Evolutionary conservation across 2,329 filamentous ascomycete species (phyloP).

Genomic region (Biscogniauxia mediterranea): DNA sequence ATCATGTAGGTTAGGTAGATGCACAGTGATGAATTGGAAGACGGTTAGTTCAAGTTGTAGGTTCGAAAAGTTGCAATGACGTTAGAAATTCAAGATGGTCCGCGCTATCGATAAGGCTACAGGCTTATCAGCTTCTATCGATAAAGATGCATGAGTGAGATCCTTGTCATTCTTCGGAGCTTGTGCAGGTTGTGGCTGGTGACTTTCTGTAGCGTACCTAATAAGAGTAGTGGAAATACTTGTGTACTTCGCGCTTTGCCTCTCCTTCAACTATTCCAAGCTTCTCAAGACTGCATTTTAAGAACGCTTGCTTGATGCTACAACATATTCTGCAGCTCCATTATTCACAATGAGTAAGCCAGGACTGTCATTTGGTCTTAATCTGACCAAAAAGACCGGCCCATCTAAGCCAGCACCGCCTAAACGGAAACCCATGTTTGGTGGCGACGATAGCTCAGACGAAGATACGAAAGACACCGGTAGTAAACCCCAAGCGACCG

Average conservation of each 20-base stretch:
- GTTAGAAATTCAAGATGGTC: not conserved
- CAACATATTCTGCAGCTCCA: not conserved
- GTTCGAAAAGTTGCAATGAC: conserved; percentile 1
- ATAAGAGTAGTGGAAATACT: too few species aligned
- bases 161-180: not conserved
- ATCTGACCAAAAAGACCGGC: conserved; percentile 56
- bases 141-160: not conserved
- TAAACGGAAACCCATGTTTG: conserved; percentile 57
- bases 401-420: conserved; percentile 47
- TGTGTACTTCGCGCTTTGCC: too few species aligned
- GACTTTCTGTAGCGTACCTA: not conserved
- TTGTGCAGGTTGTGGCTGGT: not conserved
- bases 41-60: conserved; percentile 10
- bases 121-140: not conserved
- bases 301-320: not conserved
- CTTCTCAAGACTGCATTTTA: not conserved
- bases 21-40: conserved; percentile 4
- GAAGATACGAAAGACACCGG: conserved; percentile 39
- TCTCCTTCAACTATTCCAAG: not conserved
- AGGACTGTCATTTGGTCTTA: conserved; percentile 56
- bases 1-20: not conserved
- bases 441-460: conserved; percentile 55
- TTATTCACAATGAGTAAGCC: conserved; percentile 31
- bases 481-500: conserved; percentile 44
- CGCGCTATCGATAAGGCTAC: not conserved